Evolutionary conservation across 805 yeast species (phyloP).

Genomic region (Starmerella lactis-condensi): DNA sequence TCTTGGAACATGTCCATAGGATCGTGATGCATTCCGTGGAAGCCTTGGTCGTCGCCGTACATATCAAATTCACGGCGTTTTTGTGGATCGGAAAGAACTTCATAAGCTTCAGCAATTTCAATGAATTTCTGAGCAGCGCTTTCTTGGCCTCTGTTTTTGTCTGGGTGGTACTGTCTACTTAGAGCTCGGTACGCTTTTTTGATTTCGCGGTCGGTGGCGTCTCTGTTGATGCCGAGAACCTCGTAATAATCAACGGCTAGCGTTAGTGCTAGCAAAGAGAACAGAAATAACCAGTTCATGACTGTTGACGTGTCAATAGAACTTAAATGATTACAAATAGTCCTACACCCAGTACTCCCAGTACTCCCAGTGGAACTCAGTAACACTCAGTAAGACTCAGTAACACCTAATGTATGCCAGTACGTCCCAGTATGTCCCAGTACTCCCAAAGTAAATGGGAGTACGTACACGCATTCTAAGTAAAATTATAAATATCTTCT

Average conservation of each 20-base stretch:
- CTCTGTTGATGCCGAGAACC: conserved; percentile 48
- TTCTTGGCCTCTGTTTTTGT: conserved; percentile 61
- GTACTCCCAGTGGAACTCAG: no score
- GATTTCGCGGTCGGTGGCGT: conserved; percentile 64
- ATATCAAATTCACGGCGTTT: conserved; percentile 52
- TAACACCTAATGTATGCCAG: no score
- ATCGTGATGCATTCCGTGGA: conserved; percentile 23
- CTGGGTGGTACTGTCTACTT: conserved; percentile 83
- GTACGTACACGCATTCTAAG: no score
- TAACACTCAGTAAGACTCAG: no score
- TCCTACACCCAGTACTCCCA: no score
- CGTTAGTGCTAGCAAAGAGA: conserved; percentile 11
- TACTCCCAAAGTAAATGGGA: no score
- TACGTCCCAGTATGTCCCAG: no score
- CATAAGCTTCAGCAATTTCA: conserved; percentile 87
- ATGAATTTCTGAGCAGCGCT: conserved; percentile 57
- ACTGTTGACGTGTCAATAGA: no score
- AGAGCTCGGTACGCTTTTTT: conserved; percentile 68
- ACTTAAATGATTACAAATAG: no score
- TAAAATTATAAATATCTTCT: no score
- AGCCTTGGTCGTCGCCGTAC: conserved; percentile 54
- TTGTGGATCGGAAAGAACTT: conserved; percentile 54
- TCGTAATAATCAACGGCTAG: conserved; percentile 29
- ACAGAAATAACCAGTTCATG: conserved; percentile 5
- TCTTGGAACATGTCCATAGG: conserved; percentile 49